A percentile compares a stretch with the other conserved stretches of the same genome.
Evolutionary conservation across 106 monocot species (phyloP).

Genomic region (Phalaenopsis aphrodite): DNA sequence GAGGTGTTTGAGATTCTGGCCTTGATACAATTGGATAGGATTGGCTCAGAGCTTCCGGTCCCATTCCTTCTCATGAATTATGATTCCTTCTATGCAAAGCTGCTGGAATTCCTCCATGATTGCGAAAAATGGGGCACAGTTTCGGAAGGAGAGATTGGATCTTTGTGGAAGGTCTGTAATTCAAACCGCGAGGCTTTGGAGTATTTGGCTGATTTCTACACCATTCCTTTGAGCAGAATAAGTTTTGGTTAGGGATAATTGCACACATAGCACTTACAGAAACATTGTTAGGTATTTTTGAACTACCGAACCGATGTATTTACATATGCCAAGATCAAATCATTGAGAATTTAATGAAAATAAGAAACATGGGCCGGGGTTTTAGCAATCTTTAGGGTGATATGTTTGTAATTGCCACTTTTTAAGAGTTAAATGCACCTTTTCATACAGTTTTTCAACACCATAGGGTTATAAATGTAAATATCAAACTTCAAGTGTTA

Average conservation of each 20-base stretch:
- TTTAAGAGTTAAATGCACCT: no score
- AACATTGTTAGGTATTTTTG: no score
- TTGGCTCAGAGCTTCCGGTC: slow-evolving; percentile 67
- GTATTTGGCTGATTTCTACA: slow-evolving; percentile 67
- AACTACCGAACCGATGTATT: no score
- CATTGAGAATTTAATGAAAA: no score
- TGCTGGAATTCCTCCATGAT: slow-evolving; percentile 66
- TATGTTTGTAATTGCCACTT: no score
- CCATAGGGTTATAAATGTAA: no score
- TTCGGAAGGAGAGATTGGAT: slow-evolving; percentile 52
- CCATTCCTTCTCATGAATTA: slow-evolving; percentile 91
- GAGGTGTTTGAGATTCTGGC: slow-evolving; percentile 88
- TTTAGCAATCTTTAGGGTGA: no score
- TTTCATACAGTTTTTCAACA: no score
- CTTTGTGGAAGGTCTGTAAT: slow-evolving; percentile 72
- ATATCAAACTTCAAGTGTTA: no score
- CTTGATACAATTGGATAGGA: slow-evolving; percentile 71
- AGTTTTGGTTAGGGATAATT: background rate
- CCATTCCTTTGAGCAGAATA: slow-evolving; percentile 21
- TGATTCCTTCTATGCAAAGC: slow-evolving; percentile 76
- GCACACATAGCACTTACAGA: no score
- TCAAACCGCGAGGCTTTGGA: slow-evolving; percentile 73
- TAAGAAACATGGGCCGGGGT: no score
- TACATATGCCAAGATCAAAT: no score
- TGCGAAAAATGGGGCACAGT: slow-evolving; percentile 73